These are phyloP conservation scores for Verticillium longisporum DNA, from an alignment of 2,329 filamentous ascomycete genomes.

Conservation along the genomic window DNA sequence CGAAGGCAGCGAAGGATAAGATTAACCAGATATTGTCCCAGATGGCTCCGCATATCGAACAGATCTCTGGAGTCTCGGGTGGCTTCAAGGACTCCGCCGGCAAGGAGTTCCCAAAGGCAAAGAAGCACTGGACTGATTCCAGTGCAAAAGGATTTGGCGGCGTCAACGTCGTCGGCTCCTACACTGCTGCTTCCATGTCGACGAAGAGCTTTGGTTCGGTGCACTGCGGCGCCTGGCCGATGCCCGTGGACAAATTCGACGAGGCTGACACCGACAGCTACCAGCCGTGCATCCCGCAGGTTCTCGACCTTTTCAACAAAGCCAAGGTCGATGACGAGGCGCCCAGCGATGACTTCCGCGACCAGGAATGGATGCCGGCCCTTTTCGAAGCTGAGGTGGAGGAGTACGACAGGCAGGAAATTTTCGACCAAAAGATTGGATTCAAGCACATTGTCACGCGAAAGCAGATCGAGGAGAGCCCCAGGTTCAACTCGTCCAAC, in stretches of 20 bases:
- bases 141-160: conserved; percentile 15
- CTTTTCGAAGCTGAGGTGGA: conserved; percentile 14
- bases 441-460: conserved; percentile 7
- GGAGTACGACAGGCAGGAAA: conserved; percentile 11
- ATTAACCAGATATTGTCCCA: conserved; percentile 8
- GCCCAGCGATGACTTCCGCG: conserved; percentile 3
- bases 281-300: conserved; percentile 27
- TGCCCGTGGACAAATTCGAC: conserved; percentile 26
- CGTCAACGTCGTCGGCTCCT: conserved; percentile 22
- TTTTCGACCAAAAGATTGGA: conserved; percentile 14
- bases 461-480: neutral
- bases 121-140: neutral
- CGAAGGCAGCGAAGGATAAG: conserved; percentile 16
- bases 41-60: conserved; percentile 13
- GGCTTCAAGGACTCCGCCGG: neutral
- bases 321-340: conserved; percentile 4
- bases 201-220: conserved; percentile 26
- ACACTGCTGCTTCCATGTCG: conserved; percentile 26
- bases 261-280: conserved; percentile 28
- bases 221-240: conserved; percentile 25
- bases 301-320: conserved; percentile 12
- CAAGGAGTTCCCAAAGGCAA: neutral
- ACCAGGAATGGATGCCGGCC: conserved; percentile 9
- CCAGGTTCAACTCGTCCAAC: neutral
- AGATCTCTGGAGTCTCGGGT: conserved; percentile 3